Percentiles rank a stretch among this genome's conserved stretches.
Evolutionary conservation across 495 filamentous ascomycete genomes (phyloP).

Genomic region (Penicillium manginii): DNA sequence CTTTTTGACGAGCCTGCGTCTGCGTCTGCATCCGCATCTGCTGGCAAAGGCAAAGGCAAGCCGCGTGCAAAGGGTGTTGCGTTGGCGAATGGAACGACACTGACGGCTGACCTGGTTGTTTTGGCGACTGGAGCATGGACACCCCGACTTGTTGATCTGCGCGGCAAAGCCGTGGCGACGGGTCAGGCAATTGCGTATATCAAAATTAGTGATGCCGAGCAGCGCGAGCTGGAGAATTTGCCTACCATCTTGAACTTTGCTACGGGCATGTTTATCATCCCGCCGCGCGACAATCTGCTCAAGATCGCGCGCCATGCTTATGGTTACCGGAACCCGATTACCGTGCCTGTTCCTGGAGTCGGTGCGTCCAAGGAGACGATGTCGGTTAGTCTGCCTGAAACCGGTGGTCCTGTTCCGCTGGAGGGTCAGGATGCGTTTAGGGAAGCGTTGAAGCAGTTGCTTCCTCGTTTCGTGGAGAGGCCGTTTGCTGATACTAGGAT

Average conservation of each 20-base stretch:
- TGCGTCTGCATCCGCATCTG: not conserved
- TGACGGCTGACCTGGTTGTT: slow-evolving; percentile 74
- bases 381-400: slow-evolving; percentile 44
- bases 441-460: slow-evolving; percentile 59
- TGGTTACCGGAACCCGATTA: slow-evolving; percentile 75
- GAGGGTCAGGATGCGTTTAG: slow-evolving; percentile 68
- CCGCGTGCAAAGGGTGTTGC: slow-evolving; percentile 53
- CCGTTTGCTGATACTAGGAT: slow-evolving; percentile 72
- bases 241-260: slow-evolving; percentile 80
- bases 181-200: slow-evolving; percentile 84
- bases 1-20: slow-evolving; percentile 32
- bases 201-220: slow-evolving; percentile 67
- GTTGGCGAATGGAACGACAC: slow-evolving; percentile 52
- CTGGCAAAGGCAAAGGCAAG: slow-evolving; percentile 15
- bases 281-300: slow-evolving; percentile 68
- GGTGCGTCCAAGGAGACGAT: slow-evolving; percentile 33
- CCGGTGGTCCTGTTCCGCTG: slow-evolving; percentile 47
- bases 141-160: slow-evolving; percentile 71
- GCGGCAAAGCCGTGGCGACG: slow-evolving; percentile 73
- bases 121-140: slow-evolving; percentile 90
- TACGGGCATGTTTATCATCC: slow-evolving; percentile 82
- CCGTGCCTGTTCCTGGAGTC: slow-evolving; percentile 48
- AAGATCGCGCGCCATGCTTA: slow-evolving; percentile 84
- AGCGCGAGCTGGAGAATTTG: slow-evolving; percentile 60
- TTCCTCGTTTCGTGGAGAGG: slow-evolving; percentile 64